Percentiles rank a stretch among this genome's conserved stretches.
Conservation (phyloP, 192 early-diverging fungal genomes). For the Entomortierella chlamydospora region DNA sequence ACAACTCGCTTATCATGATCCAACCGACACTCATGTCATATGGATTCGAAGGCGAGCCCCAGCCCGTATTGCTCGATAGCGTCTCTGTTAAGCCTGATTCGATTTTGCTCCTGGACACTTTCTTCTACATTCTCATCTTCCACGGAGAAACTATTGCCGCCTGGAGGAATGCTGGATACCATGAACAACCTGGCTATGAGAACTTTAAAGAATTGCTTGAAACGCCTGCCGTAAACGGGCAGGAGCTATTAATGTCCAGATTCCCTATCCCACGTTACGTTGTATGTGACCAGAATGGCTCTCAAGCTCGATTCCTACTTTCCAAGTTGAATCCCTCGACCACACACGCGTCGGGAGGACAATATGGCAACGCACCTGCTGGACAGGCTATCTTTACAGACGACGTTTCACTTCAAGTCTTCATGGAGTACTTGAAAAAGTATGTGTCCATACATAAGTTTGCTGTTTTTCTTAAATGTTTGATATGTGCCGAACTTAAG, state of each 20-base stretch:
- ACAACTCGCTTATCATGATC: conserved; percentile 99
- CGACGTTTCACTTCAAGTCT: conserved; percentile 97
- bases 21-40: conserved; percentile 97
- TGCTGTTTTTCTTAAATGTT: background rate
- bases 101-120: conserved; percentile 95
- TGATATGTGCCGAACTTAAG: background rate
- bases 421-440: conserved; percentile 96
- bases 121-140: conserved; percentile 99
- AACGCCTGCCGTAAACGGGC: conserved; percentile 85
- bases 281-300: conserved; percentile 96
- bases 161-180: conserved; percentile 97
- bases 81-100: conserved; percentile 96
- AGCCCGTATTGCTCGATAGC: conserved; percentile 96
- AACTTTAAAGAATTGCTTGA: conserved; percentile 95
- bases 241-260: conserved; percentile 92
- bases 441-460: conserved; percentile 30
- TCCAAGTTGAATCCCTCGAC: conserved; percentile 99
- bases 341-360: conserved; percentile 86
- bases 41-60: conserved; percentile 85
- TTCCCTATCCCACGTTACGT: conserved; percentile 99
- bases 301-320: conserved; percentile 98
- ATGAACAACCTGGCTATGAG: conserved; percentile 93
- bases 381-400: conserved; percentile 97
- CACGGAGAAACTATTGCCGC: conserved; percentile 97
- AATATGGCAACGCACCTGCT: conserved; percentile 68